A percentile compares a stretch with the other conserved stretches of the same genome.
These are phyloP conservation scores for Scytalidium lignicola DNA, from an alignment of 2,329 filamentous ascomycete genomes.

Conservation along the genomic window DNA sequence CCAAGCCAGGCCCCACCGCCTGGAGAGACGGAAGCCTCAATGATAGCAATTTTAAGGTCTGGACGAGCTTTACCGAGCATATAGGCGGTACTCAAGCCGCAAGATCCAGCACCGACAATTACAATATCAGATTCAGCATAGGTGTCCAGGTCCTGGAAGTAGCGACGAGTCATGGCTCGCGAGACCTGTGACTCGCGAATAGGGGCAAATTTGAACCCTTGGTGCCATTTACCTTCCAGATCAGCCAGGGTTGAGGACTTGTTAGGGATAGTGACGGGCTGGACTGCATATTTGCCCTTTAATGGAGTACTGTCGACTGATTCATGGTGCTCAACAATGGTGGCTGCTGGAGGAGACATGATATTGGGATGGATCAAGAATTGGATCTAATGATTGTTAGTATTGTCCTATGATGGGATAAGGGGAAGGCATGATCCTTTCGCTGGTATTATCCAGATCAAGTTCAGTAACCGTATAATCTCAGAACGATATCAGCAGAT, in stretches of 20 bases:
- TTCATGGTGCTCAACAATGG: constrained; percentile 41
- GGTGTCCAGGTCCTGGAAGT: constrained; percentile 82
- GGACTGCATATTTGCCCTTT: constrained; percentile 42
- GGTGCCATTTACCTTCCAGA: constrained; percentile 72
- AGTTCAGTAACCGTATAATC: constrained; percentile 88
- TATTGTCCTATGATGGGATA: constrained; percentile 30
- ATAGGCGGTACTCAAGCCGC: constrained; percentile 80
- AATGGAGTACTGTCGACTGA: constrained; percentile 28
- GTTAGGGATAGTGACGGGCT: constrained; percentile 38
- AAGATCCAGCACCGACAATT: constrained; percentile 86
- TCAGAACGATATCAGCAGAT: constrained; percentile 51
- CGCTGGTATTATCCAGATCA: constrained; percentile 99
- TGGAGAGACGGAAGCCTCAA: constrained; percentile 83
- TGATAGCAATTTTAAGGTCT: constrained; percentile 85
- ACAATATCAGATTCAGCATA: constrained; percentile 93
- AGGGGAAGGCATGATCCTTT: constrained; percentile 91
- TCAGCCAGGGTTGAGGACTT: constrained; percentile 44
- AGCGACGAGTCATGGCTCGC: constrained; percentile 87
- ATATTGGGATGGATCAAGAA: constrained; percentile 26
- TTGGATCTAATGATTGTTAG: constrained; percentile 36
- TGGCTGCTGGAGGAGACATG: constrained; percentile 77
- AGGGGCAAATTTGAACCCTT: constrained; percentile 68
- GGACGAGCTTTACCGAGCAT: constrained; percentile 77
- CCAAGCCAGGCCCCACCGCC: constrained; percentile 90
- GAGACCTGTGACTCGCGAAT: constrained; percentile 92